Evolutionary conservation across 2,329 filamentous ascomycete species (phyloP).

Genomic region (Coniochaeta sp.): DNA sequence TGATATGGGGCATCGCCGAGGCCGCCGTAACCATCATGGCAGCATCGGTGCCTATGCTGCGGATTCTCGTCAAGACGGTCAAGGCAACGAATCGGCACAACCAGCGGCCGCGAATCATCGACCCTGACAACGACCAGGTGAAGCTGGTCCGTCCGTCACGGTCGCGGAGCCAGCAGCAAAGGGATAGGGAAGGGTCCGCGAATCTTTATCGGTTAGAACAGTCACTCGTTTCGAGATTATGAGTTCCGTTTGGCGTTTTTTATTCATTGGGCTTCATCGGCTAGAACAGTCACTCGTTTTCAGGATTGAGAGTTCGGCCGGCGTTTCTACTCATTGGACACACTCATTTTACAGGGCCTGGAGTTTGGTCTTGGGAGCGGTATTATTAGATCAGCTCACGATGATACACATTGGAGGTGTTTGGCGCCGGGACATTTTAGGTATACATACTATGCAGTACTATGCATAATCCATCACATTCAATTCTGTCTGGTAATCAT

Average conservation of each 20-base stretch:
- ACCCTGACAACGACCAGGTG: background rate
- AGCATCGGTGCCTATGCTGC: slow-evolving; percentile 14
- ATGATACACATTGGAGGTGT: background rate
- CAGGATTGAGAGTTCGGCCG: background rate
- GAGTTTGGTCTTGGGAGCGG: background rate
- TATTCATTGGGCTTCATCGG: no score
- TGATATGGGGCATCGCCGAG: slow-evolving; percentile 15
- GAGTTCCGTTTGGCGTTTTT: no score
- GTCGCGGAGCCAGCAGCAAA: background rate
- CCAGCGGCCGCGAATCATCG: background rate
- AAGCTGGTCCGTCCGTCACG: background rate
- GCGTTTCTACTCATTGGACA: background rate
- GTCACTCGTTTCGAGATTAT: slow-evolving; percentile 1
- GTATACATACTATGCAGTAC: background rate
- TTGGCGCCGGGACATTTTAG: background rate
- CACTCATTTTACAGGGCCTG: background rate
- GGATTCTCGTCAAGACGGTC: slow-evolving; percentile 7
- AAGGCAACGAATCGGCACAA: background rate
- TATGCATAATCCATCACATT: background rate
- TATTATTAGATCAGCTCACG: background rate
- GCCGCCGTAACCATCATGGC: slow-evolving; percentile 16
- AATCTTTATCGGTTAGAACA: background rate
- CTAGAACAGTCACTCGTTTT: background rate
- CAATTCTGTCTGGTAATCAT: background rate
- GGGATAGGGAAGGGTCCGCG: background rate